These are phyloP conservation scores for Fusarium sp. DNA, from an alignment of 2,329 filamentous ascomycete species.

Conservation along the genomic window DNA sequence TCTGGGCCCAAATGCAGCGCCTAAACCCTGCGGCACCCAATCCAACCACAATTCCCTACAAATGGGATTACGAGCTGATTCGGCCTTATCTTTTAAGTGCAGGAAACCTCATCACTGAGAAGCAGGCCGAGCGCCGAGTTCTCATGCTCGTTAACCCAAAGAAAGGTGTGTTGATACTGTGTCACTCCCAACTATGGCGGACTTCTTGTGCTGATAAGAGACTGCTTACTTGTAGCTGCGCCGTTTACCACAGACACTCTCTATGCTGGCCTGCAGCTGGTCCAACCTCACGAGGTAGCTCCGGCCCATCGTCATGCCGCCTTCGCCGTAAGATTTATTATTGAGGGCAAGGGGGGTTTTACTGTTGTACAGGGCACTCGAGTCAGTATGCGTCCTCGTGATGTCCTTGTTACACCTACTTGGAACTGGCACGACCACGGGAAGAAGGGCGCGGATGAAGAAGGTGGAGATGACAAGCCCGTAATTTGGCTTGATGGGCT, in stretches of 20 bases:
- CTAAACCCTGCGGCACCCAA: constrained; percentile 64
- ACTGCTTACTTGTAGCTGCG: constrained; percentile 53
- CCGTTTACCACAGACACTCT: constrained; percentile 72
- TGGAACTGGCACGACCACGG: constrained; percentile 75
- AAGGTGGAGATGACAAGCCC: constrained; percentile 50
- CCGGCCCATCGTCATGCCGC: constrained; percentile 70
- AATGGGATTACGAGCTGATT: constrained; percentile 6
- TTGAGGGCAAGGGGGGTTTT: constrained; percentile 68
- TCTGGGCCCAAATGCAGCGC: constrained; percentile 64
- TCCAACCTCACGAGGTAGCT: constrained; percentile 69
- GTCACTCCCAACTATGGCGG: neutral
- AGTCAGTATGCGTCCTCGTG: constrained; percentile 65
- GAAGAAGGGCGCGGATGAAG: constrained; percentile 63
- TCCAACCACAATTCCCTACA: constrained; percentile 49
- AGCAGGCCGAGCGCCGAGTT: constrained; percentile 59
- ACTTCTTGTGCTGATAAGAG: no score
- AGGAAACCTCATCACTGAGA: constrained; percentile 54
- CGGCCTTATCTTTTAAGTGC: constrained; percentile 55
- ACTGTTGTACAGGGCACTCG: constrained; percentile 70
- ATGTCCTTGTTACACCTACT: constrained; percentile 70
- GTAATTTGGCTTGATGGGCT: constrained; percentile 73
- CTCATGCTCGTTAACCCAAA: constrained; percentile 59
- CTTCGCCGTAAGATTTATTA: constrained; percentile 70
- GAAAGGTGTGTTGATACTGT: no score
- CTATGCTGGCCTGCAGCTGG: constrained; percentile 70